Conservation (phyloP, 148 eudicot genomes). For the Pouteria glomerata region DNA sequence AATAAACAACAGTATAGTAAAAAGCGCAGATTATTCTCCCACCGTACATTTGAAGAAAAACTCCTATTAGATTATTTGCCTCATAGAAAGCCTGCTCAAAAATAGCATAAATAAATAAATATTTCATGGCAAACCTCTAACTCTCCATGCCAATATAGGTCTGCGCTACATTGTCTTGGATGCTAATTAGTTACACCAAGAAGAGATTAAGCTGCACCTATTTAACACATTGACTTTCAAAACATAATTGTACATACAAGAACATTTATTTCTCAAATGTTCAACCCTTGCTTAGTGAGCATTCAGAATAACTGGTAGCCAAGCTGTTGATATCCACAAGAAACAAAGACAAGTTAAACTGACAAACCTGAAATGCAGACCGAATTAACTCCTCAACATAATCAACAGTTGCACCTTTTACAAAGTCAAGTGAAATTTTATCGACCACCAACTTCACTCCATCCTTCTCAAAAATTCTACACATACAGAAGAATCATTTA, state of each 20-base stretch:
- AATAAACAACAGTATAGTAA: no score
- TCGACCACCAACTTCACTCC: constrained; percentile 91
- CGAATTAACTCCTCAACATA: constrained; percentile 97
- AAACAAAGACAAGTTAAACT: constrained; percentile 6
- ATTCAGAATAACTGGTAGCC: neutral
- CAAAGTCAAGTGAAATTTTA: constrained; percentile 83
- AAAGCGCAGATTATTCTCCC: no score
- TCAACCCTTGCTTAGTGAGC: neutral
- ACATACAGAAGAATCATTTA: constrained; percentile 1
- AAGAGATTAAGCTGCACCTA: neutral
- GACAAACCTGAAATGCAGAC: constrained; percentile 86
- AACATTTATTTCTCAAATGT: neutral
- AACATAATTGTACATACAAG: neutral
- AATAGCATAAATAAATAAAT: no score
- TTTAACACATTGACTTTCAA: neutral
- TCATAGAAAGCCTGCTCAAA: no score
- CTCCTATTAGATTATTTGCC: no score
- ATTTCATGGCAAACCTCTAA: neutral
- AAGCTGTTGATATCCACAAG: neutral
- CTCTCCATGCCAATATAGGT: neutral
- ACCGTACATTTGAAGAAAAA: no score
- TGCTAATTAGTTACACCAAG: neutral
- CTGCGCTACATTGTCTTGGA: neutral
- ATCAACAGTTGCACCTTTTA: constrained; percentile 93
- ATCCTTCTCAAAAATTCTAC: constrained; percentile 80